Evolutionary conservation across 164 flowering plant genomes (phyloP).

Genomic region (Magnolia sinica): DNA sequence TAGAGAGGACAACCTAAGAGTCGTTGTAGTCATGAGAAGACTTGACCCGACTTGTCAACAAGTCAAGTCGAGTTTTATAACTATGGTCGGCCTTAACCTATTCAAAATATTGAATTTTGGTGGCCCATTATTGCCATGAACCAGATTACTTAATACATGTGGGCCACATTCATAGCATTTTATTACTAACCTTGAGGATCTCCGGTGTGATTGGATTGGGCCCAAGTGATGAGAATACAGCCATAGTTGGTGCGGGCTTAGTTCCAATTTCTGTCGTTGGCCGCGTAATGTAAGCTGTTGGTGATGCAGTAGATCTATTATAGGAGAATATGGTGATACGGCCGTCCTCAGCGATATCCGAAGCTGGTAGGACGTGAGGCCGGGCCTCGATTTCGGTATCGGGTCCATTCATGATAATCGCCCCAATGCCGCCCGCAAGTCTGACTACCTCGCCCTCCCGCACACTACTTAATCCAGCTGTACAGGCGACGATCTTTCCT

Average conservation of each 20-base stretch:
- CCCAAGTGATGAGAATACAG: conserved; percentile 76
- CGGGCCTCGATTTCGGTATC: conserved; percentile 28
- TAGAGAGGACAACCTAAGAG: too few species aligned
- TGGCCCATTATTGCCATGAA: too few species aligned
- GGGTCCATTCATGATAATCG: conserved; percentile 43
- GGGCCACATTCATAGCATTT: too few species aligned
- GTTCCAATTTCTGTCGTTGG: conserved; percentile 32
- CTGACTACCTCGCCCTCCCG: conserved; percentile 35
- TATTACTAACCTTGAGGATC: conserved; percentile 61
- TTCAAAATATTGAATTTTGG: too few species aligned
- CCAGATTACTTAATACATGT: too few species aligned
- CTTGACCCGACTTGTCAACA: too few species aligned
- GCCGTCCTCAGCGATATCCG: conserved; percentile 35
- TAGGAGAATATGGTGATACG: conserved; percentile 36
- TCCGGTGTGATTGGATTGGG: conserved; percentile 66
- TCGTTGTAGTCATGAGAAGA: too few species aligned
- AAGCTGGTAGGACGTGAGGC: conserved; percentile 50
- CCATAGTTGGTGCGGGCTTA: conserved; percentile 80
- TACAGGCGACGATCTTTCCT: conserved; percentile 60
- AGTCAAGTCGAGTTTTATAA: too few species aligned
- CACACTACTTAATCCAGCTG: conserved; percentile 40
- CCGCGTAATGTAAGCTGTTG: conserved; percentile 60
- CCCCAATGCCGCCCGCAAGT: conserved; percentile 53
- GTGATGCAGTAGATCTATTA: conserved; percentile 46
- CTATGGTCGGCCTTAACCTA: too few species aligned